Conservation (phyloP, 2,329 filamentous ascomycete species). For the Botryosphaeria dothidea region DNA sequence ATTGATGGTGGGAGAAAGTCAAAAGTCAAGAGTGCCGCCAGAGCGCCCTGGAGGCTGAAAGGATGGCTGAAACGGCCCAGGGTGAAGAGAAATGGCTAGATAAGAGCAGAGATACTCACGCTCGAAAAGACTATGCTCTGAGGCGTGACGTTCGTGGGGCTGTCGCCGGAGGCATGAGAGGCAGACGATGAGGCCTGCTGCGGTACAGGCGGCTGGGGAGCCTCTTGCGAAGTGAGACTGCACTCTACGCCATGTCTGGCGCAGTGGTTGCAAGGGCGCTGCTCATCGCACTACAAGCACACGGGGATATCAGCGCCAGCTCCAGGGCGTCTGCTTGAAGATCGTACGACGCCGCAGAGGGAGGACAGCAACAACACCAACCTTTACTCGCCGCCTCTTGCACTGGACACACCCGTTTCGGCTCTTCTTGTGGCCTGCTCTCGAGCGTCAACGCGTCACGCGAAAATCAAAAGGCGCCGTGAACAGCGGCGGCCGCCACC, state of each 20-base stretch:
- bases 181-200: constrained; percentile 15
- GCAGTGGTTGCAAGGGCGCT: constrained; percentile 40
- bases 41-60: not conserved
- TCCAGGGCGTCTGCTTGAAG: not conserved
- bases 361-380: constrained; percentile 5
- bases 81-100: not conserved
- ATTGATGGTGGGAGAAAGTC: not conserved
- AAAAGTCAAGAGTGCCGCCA: not conserved
- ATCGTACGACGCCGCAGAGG: constrained; percentile 1
- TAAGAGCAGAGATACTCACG: constrained; percentile 1
- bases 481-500: constrained; percentile 17
- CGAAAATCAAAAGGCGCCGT: constrained; percentile 8
- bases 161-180: constrained; percentile 15
- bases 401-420: constrained; percentile 21
- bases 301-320: not conserved
- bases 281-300: constrained; percentile 37
- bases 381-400: constrained; percentile 21
- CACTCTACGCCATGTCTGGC: constrained; percentile 38
- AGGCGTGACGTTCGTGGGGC: not conserved
- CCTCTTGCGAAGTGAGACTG: constrained; percentile 27
- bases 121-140: constrained; percentile 15
- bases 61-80: not conserved
- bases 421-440: constrained; percentile 21
- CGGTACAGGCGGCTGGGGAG: not conserved
- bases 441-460: constrained; percentile 10